These are phyloP conservation scores for Pseudoturritis turrita DNA, from an alignment of 345 rosid genomes.

Conservation along the genomic window DNA sequence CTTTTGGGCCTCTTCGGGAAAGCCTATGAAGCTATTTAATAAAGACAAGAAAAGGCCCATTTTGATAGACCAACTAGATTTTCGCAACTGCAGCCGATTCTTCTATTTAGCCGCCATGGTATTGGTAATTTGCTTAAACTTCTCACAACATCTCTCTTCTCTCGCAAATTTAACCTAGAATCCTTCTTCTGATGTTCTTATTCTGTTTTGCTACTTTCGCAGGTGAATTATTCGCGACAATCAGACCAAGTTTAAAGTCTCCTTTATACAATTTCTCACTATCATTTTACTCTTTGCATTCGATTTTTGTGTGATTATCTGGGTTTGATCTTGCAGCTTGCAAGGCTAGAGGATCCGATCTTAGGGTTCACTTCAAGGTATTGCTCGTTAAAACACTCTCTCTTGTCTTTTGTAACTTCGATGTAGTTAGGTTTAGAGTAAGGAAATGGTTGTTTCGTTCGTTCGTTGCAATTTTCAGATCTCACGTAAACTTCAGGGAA, in stretches of 20 bases:
- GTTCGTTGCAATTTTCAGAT: constrained; percentile 40
- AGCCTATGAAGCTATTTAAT: not conserved
- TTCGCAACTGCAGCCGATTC: constrained; percentile 15
- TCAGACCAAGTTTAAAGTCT: constrained; percentile 67
- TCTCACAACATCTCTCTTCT: not conserved
- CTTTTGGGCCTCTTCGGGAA: not conserved
- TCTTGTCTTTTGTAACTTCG: no score
- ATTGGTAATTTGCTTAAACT: constrained; percentile 22
- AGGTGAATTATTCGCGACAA: constrained; percentile 98
- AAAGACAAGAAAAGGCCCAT: not conserved
- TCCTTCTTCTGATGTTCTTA: not conserved
- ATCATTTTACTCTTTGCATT: not conserved
- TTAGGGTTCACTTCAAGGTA: constrained; percentile 96
- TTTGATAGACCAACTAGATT: not conserved
- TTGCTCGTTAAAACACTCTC: not conserved
- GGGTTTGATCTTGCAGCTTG: constrained; percentile 53
- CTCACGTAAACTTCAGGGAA: constrained; percentile 57
- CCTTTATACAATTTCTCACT: not conserved
- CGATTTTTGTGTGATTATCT: no score
- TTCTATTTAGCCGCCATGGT: constrained; percentile 21
- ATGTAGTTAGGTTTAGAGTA: not conserved
- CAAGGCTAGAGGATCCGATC: constrained; percentile 95
- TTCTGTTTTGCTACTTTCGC: not conserved
- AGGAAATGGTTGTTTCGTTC: not conserved
- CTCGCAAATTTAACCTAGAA: not conserved